Percentiles rank a stretch among this genome's conserved stretches.
phyloP scores from a whole-genome alignment of 2,329 filamentous ascomycete genomes.

The Coleophoma eucalyptorum region DNA sequence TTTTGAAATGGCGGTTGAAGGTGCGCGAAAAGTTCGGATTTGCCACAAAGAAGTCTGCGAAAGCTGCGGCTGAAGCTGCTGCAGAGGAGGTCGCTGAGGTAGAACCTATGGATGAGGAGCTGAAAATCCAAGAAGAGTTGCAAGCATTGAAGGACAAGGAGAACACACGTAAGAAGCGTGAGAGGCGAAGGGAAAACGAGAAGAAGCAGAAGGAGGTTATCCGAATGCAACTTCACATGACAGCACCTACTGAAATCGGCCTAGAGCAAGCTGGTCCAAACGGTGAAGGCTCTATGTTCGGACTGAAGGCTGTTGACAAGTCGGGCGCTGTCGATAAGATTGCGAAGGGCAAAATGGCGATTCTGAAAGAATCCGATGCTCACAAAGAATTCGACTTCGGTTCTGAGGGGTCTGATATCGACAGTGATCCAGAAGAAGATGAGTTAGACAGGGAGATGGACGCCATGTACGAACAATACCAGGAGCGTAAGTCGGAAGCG shows the following conservation, averaged over 20 bases:
- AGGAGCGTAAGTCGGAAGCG: conserved; percentile 70
- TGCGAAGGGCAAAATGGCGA: conserved; percentile 74
- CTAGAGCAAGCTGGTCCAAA: conserved; percentile 78
- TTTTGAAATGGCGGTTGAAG: conserved; percentile 85
- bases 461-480: conserved; percentile 80
- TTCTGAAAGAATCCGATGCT: conserved; percentile 52
- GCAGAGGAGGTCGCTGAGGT: conserved; percentile 75
- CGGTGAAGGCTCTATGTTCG: conserved; percentile 83
- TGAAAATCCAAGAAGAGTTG: conserved; percentile 84
- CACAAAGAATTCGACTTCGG: conserved; percentile 59
- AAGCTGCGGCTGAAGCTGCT: conserved; percentile 30
- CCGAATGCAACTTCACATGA: conserved; percentile 98
- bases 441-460: conserved; percentile 82
- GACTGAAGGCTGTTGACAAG: conserved; percentile 77
- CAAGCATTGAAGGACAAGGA: conserved; percentile 80
- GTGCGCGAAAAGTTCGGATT: conserved; percentile 91
- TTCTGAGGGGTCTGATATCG: conserved; percentile 50
- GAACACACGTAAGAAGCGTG: conserved; percentile 71
- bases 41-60: conserved; percentile 57
- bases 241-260: conserved; percentile 90
- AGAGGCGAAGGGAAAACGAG: conserved; percentile 85
- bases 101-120: conserved; percentile 90
- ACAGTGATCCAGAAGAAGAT: conserved; percentile 78
- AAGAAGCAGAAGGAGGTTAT: conserved; percentile 90
- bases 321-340: conserved; percentile 66